phyloP scores from a whole-genome alignment of 345 rosid species.

The Syzygium grande region DNA sequence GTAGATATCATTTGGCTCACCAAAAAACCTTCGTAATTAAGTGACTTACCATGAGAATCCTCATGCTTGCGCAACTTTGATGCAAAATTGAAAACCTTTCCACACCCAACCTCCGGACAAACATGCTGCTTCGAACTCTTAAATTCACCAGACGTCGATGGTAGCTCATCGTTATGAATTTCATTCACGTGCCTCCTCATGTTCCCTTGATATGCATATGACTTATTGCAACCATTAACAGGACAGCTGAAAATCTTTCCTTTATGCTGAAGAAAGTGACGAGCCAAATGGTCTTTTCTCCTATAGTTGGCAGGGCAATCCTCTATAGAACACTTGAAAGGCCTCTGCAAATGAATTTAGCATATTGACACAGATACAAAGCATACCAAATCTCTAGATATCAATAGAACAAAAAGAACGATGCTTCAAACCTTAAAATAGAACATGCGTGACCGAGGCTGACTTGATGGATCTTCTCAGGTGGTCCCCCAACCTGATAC shows the following conservation, averaged over 20 bases:
- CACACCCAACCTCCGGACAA: conserved; percentile 74
- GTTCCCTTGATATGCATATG: conserved; percentile 46
- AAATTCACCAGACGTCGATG: not conserved
- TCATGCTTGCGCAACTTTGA: conserved; percentile 61
- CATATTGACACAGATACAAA: not conserved
- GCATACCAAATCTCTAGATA: not conserved
- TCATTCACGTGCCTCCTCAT: conserved; percentile 50
- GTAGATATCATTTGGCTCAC: not conserved
- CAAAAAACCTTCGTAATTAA: not conserved
- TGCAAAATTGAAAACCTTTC: conserved; percentile 55
- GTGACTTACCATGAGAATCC: conserved; percentile 59
- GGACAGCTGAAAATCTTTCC: conserved; percentile 70
- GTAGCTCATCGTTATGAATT: conserved; percentile 22
- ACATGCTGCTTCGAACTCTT: conserved; percentile 21
- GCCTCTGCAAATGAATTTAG: conserved; percentile 38
- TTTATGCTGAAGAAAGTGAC: conserved; percentile 59
- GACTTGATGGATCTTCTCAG: conserved; percentile 96
- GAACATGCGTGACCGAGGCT: conserved; percentile 78
- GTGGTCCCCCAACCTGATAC: conserved; percentile 99
- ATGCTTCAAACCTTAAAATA: conserved; percentile 30
- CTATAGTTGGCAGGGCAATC: conserved; percentile 67
- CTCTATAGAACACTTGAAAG: conserved; percentile 49
- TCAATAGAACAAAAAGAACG: not conserved
- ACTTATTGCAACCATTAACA: conserved; percentile 37
- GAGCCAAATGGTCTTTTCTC: conserved; percentile 81